Evolutionary conservation across 495 filamentous ascomycete genomes (phyloP).

Genomic region (Mytilinidion resinicola): DNA sequence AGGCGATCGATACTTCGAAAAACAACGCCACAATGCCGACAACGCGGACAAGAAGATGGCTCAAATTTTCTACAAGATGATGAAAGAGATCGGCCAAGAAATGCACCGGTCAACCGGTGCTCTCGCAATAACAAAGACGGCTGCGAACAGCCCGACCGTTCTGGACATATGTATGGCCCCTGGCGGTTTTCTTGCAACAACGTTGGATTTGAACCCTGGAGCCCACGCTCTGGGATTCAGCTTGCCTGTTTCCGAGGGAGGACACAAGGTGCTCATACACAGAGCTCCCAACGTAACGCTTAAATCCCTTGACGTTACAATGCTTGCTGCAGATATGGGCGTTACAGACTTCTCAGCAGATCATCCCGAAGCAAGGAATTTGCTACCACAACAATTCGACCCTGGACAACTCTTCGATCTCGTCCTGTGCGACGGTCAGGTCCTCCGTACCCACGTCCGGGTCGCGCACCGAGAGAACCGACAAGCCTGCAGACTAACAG

Average conservation of each 20-base stretch:
- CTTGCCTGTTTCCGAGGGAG: slow-evolving; percentile 27
- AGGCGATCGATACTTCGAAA: slow-evolving; percentile 39
- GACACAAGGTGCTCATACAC: slow-evolving; percentile 39
- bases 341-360: slow-evolving; percentile 35
- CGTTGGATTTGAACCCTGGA: slow-evolving; percentile 35
- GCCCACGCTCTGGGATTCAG: slow-evolving; percentile 40
- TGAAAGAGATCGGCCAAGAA: slow-evolving; percentile 33
- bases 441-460: slow-evolving; percentile 45
- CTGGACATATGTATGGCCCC: slow-evolving; percentile 56
- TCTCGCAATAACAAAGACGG: slow-evolving; percentile 7
- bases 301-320: slow-evolving; percentile 46
- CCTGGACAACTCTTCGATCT: slow-evolving; percentile 42
- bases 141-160: slow-evolving; percentile 23
- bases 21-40: slow-evolving; percentile 38
- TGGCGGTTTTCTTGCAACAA: slow-evolving; percentile 44
- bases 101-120: slow-evolving; percentile 28
- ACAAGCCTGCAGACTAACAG: slow-evolving; percentile 40
- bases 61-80: slow-evolving; percentile 34
- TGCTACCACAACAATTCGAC: slow-evolving; percentile 34
- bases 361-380: slow-evolving; percentile 42
- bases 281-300: slow-evolving; percentile 15
- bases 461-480: slow-evolving; percentile 37
- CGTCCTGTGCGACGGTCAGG: slow-evolving; percentile 53
- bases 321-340: slow-evolving; percentile 49
- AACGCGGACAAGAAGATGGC: slow-evolving; percentile 14